Evolutionary conservation across 208 protist species (phyloP), one percentile per base, ranked within the genome.

Genomic region (Acanthamoeba sp.): DNA sequence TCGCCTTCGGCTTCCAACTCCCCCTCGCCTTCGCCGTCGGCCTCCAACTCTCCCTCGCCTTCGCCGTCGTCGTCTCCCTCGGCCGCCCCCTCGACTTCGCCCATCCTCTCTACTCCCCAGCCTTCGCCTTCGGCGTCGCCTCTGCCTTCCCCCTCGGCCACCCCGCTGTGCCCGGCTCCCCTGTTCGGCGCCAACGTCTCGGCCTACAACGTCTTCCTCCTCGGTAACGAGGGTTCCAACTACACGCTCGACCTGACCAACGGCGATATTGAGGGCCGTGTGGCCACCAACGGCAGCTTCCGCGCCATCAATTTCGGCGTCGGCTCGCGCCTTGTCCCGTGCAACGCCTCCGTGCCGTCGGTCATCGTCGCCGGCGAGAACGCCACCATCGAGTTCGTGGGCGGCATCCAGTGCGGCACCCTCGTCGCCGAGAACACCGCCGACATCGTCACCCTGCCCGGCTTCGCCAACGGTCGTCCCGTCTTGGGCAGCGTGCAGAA

Each of bases 131-230:
- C 10, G 66, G 66, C 36, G 38, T 5, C 22, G 76, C 76, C 1
- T 14, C 64, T n/a, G 34, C n/a, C 64, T 40, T 73, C 64, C 29
- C 9, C n/a, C 6, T 73, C 64, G 64, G 64, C 64, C 20, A n/a
- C 59, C 10, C 59, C 59, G 10, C 24, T 18, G 16, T 24, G 24
- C 59, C 24, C 59, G 24, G n/a, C n/a, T n/a, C n/a, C n/a, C n/a
- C n/a, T n/a, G n/a, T n/a, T n/a, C n/a, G n/a, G n/a, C n/a, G n/a
- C n/a, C n/a, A n/a, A n/a, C n/a, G n/a, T n/a, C n/a, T n/a, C 76
- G 18, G 45, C 42, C 38, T 85, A 27, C 76, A 85, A 85, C 45
- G 76, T 85, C 42, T 85, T 85, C 76, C 76, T 85, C 76, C 57
- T n/a, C 45, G 73, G 76, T n/a, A 38, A 38, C 69, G 4, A 7